Base-by-base conservation (phyloP, 768 basidiomycete genomes). In the Strobilomyces confusus region DNA sequence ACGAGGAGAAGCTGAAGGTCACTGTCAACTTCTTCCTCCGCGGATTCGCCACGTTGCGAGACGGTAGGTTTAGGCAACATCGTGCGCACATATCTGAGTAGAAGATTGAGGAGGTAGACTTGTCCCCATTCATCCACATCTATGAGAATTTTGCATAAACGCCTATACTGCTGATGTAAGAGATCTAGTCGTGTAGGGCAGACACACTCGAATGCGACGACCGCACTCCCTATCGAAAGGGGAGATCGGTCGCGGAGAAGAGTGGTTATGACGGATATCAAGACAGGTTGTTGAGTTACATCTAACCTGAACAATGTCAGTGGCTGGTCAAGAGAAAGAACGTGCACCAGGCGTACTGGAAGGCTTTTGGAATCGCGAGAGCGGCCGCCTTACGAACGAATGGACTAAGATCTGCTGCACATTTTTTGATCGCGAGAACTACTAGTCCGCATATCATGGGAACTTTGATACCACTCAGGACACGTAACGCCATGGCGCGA, bases 121-220 rank as follows among this genome's bases (percentile, higher is more conserved):
- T 98, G 97, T 0, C 93, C 94, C 97, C 97, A 99, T 67, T 97
- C 95, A 62, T 99, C 97, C 5, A 87, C 85, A 62, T 99, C 94
- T 32, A 92, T 78, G 3, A 98, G 73, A n/a, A 89, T 75, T 40
- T 79, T 78, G 65, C 93, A 97, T 29, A 94, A 74, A 25, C 90
- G 82, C 22, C 95, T 78, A 62, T 90, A 99, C 59, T 97, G 90
- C 17, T 80, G 79, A 63, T 99, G 97, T 2, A 99, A 70, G 13
- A 97, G 81, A 63, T 95, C 92, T 13, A 95, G 79, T 42, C 87
- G 80, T 0, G 87, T 86, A 0, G 93, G 91, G 64, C 91, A 94
- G n/a, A 98, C 80, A 0, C 82, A 78, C 54, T 88, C 81, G 64
- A 97, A 97, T 0, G 97, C 93, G 12, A 86, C 79, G 1, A 89